Base-by-base conservation (phyloP, 2,329 filamentous ascomycete species). In the Hypoxylon sp. region DNA sequence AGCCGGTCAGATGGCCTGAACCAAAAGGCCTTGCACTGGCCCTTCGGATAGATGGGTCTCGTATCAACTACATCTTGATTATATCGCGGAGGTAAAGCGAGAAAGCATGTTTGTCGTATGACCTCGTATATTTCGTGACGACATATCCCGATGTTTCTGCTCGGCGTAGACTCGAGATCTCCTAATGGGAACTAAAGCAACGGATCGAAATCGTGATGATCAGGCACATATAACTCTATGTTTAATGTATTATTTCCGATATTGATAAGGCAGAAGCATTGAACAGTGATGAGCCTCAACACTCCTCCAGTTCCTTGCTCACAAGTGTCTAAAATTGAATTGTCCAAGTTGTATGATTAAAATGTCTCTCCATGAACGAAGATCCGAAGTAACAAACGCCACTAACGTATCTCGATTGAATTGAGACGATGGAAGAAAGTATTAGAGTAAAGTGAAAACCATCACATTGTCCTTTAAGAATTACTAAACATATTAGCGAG, bases 401-500 rank as follows among this genome's bases (percentile, higher is more conserved):
- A 50, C 31, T 20, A 20, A 20, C 46, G 14, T 6, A 51, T 30
- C n/a, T n/a, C 37, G 8, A 8, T 5, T 37, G 33, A 37, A 37
- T 44, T n/a, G 7, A 44, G 40, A 44, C 14, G 20, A 20, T 20
- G n/a, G 13, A 49, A 49, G 35, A 30, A 10, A 1, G 13, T 25
- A 51, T 22, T 46, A 20, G 49, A 27, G 14, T 27, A 13, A 22
- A 13, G 17, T 48, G 17, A 31, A 13, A 40, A 35, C 13, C 35
- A 62, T 71, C 20, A 71, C 40, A 50, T 69, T 20, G 68, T 69
- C 54, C 62, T 71, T 70, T n/a, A 70, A 1, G 44, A 63, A 31
- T 66, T 71, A 20, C 69, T 71, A 66, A 2, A 57, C 7, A 69
- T 66, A 71, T 71, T 64, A 71, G 69, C 63, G 42, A 64, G 57